Conservation (phyloP, 768 basidiomycete genomes). For the Gyrodon lividus region DNA sequence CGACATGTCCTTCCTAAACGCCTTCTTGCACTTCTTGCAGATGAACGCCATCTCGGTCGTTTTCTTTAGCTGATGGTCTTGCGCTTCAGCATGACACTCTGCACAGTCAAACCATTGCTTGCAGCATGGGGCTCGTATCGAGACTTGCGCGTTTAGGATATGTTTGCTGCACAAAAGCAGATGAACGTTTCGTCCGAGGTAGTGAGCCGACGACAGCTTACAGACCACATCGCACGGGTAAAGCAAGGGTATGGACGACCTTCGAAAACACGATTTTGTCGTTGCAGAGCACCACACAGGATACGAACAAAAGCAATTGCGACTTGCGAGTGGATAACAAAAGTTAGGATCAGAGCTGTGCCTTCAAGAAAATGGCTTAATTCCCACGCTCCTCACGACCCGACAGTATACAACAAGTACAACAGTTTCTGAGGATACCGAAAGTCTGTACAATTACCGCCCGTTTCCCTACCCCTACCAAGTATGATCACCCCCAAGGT, state of each 20-base stretch:
- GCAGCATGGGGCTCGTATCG: constrained; percentile 96
- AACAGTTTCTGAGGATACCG: too few species aligned
- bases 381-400: too few species aligned
- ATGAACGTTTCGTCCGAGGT: neutral
- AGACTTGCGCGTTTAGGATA: constrained; percentile 92
- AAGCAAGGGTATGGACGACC: neutral
- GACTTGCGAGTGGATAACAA: too few species aligned
- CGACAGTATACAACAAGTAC: too few species aligned
- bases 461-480: neutral
- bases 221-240: constrained; percentile 25
- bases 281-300: too few species aligned
- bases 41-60: constrained; percentile 82
- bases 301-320: too few species aligned
- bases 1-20: constrained; percentile 93
- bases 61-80: constrained; percentile 69
- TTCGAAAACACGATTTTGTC: too few species aligned
- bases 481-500: neutral
- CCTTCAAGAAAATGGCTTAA: too few species aligned
- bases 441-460: too few species aligned
- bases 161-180: constrained; percentile 67
- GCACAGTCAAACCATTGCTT: constrained; percentile 97
- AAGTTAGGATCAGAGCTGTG: too few species aligned
- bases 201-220: constrained; percentile 2
- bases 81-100: constrained; percentile 87
- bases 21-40: constrained; percentile 93